A percentile compares a stretch with the other conserved stretches of the same genome.
phyloP scores from a whole-genome alignment of 768 basidiomycete species.

The Amyloporia xantha region DNA sequence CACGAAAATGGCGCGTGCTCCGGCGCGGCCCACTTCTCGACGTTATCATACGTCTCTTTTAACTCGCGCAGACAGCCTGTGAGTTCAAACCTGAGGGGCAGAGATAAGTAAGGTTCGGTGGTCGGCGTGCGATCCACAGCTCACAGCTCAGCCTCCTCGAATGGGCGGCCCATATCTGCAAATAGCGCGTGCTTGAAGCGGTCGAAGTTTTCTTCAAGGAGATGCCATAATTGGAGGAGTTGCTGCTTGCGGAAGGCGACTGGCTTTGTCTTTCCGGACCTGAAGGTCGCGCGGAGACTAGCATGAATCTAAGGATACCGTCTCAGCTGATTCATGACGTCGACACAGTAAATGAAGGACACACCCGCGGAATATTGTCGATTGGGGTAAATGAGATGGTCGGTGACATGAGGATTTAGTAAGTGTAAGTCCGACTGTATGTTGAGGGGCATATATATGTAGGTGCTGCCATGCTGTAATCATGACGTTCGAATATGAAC shows the following conservation, averaged over 20 bases:
- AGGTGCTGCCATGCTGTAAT: too few species aligned
- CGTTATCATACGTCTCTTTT: conserved; percentile 47
- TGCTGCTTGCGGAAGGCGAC: conserved; percentile 69
- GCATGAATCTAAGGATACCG: conserved; percentile 64
- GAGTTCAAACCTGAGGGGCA: conserved; percentile 72
- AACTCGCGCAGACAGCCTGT: conserved; percentile 44
- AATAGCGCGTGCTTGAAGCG: conserved; percentile 53
- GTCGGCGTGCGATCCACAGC: conserved; percentile 11
- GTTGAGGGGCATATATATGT: too few species aligned
- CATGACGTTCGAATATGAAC: too few species aligned
- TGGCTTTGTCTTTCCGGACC: conserved; percentile 56
- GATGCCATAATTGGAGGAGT: conserved; percentile 65
- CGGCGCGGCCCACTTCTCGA: conserved; percentile 72
- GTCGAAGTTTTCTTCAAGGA: conserved; percentile 65
- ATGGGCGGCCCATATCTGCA: conserved; percentile 58
- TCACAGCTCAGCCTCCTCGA: conserved; percentile 50
- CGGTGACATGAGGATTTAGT: too few species aligned
- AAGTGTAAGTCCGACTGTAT: too few species aligned
- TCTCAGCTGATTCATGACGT: too few species aligned
- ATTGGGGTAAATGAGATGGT: too few species aligned
- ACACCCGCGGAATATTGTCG: too few species aligned
- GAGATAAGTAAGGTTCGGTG: background rate
- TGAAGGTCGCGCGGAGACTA: conserved; percentile 51
- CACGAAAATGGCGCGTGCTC: conserved; percentile 49
- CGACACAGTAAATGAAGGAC: too few species aligned